Base-by-base conservation (phyloP, 2,329 filamentous ascomycete species). In the Aspergillus fumigatiaffinis region DNA sequence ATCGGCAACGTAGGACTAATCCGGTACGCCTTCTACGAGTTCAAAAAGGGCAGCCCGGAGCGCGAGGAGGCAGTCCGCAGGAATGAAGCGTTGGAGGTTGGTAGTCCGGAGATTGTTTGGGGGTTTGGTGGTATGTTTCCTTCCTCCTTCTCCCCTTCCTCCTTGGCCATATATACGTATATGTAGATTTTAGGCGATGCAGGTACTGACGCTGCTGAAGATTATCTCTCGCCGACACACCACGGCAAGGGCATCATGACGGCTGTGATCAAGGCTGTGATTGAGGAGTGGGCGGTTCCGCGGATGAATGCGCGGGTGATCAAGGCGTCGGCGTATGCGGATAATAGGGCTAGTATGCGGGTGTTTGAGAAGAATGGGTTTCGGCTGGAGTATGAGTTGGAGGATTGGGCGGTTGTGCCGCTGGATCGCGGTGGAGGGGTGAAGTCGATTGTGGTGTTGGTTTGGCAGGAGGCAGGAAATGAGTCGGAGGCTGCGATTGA, bases 161-260 rank as follows among this genome's bases (percentile, higher is more conserved):
- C 35, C n/a, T 17, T 47, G 12, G 32, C 32, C 14, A 35, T 14
- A 32, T 32, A 14, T 14, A 32, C 12, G 5, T 32, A 32, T 32
- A 4, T 14, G 29, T 35, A 14, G 14, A 44, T 29, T 29, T 12
- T 29, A 29, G 28, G 28, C 4, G 28, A 29, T 12, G 28, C 2
- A 12, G 4, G 25, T 26, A 26, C 28, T 29, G 10, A 29, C 28
- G n/a, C 10, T 21, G 9, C 52, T 14, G 4, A 32, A 68, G 68
- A 66, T 51, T 66, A 57, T 29, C 61, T 72, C 6, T 49, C 62
- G 3, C 60, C 70, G 1, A 53, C 62, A 21, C 59, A 70, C 50
- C 69, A 73, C 21, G 61, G 67, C 1, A 59, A 57, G n/a, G 70
- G 70, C 6, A 67, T 73, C 28, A 71, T 71, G 70, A 62, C 63